phyloP scores from a whole-genome alignment of 2,329 filamentous ascomycete species.

The Phaeosphaeria sp. region DNA sequence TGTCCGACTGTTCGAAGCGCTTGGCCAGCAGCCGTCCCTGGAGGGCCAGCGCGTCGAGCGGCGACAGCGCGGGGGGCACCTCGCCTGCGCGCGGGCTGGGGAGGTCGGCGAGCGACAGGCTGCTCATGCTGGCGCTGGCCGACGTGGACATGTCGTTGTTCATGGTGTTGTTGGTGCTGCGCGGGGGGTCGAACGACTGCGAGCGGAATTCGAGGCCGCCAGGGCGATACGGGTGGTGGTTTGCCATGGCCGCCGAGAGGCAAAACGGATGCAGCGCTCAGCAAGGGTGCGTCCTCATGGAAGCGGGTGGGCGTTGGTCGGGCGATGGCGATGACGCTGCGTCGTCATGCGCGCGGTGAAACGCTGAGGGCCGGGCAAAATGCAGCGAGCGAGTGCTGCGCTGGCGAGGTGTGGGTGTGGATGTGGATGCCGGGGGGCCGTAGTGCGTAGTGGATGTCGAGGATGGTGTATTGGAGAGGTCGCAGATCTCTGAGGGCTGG shows the following conservation, averaged over 20 bases:
- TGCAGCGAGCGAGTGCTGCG: slow-evolving; percentile 9
- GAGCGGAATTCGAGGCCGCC: slow-evolving; percentile 43
- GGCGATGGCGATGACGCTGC: slow-evolving; percentile 26
- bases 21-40: slow-evolving; percentile 88
- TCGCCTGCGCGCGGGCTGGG: slow-evolving; percentile 60
- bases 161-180: slow-evolving; percentile 11
- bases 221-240: slow-evolving; percentile 40
- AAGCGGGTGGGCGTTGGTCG: slow-evolving; percentile 19
- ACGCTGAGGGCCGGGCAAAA: slow-evolving; percentile 29
- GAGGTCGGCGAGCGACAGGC: slow-evolving; percentile 47
- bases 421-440: slow-evolving; percentile 19
- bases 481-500: slow-evolving; percentile 12
- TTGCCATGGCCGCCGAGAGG: slow-evolving; percentile 34
- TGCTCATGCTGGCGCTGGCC: slow-evolving; percentile 41
- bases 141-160: slow-evolving; percentile 17
- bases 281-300: slow-evolving; percentile 32
- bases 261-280: slow-evolving; percentile 14
- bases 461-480: slow-evolving; percentile 10
- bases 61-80: slow-evolving; percentile 87
- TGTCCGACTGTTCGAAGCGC: slow-evolving; percentile 79
- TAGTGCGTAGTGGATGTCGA: slow-evolving; percentile 15
- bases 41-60: slow-evolving; percentile 91
- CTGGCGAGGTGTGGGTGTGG: slow-evolving; percentile 8
- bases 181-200: slow-evolving; percentile 39
- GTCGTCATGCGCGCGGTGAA: slow-evolving; percentile 43